These are phyloP conservation scores for Aplosporella prunicola DNA, from an alignment of 2,329 filamentous ascomycete genomes.

Conservation along the genomic window DNA sequence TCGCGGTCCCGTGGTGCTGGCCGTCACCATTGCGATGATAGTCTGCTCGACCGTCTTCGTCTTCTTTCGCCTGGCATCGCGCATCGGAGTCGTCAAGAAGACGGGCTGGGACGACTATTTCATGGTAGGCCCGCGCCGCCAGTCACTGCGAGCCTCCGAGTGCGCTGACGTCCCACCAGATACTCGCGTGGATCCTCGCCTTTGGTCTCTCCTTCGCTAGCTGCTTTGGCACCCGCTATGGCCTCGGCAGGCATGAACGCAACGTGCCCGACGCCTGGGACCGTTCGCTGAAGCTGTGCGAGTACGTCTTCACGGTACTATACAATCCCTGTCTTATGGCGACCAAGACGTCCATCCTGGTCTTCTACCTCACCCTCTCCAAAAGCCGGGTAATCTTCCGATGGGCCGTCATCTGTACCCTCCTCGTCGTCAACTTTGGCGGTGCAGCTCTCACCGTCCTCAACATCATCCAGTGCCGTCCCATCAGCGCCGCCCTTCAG, in stretches of 20 bases:
- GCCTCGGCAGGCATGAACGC: slow-evolving; percentile 58
- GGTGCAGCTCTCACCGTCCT: slow-evolving; percentile 73
- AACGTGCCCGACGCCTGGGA: slow-evolving; percentile 47
- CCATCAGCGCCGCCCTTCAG: slow-evolving; percentile 60
- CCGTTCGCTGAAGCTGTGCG: slow-evolving; percentile 44
- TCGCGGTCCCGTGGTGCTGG: slow-evolving; percentile 45
- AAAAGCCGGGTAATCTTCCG: slow-evolving; percentile 69
- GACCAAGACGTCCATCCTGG: slow-evolving; percentile 83
- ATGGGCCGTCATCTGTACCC: slow-evolving; percentile 69
- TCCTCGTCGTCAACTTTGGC: slow-evolving; percentile 68
- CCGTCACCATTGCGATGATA: slow-evolving; percentile 61
- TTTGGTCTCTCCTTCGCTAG: slow-evolving; percentile 60
- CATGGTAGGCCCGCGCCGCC: no score
- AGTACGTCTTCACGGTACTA: slow-evolving; percentile 52
- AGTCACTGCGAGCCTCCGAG: no score
- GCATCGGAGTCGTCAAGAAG: slow-evolving; percentile 61
- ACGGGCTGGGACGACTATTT: slow-evolving; percentile 70
- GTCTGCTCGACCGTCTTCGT: slow-evolving; percentile 67
- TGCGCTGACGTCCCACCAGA: no score
- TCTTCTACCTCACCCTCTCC: slow-evolving; percentile 80
- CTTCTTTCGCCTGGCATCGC: slow-evolving; percentile 60
- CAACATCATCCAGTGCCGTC: slow-evolving; percentile 78
- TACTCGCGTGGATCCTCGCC: slow-evolving; percentile 65
- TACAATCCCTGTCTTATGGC: slow-evolving; percentile 83
- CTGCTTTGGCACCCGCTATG: slow-evolving; percentile 52